Base-by-base conservation (phyloP, 78 protist genomes). In the Pigoraptor vietnamica region DNA sequence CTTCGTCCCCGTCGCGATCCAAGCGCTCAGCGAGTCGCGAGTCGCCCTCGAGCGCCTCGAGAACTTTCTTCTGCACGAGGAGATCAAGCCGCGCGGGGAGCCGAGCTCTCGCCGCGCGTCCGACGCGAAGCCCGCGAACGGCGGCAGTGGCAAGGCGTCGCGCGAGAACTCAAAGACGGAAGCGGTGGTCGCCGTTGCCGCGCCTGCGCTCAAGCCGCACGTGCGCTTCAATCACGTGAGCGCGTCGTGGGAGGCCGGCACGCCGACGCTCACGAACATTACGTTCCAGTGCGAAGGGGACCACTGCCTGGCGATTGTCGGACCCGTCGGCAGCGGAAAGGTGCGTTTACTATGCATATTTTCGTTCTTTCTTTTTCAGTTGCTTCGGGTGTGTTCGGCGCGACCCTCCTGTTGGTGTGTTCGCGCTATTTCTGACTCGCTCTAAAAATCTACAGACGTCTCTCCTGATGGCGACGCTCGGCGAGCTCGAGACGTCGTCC, bases 381-480 rank as follows among this genome's bases (percentile, higher is more conserved):
- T n/a, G n/a, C n/a, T n/a, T n/a, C n/a, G n/a, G n/a, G n/a, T n/a
- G n/a, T n/a, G n/a, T n/a, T n/a, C n/a, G n/a, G n/a, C n/a, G n/a
- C n/a, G n/a, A n/a, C n/a, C n/a, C n/a, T n/a, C n/a, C n/a, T n/a
- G n/a, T n/a, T n/a, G n/a, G n/a, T n/a, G n/a, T n/a, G n/a, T n/a
- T n/a, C n/a, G n/a, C n/a, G n/a, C n/a, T n/a, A n/a, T n/a, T n/a
- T n/a, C n/a, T n/a, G n/a, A n/a, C n/a, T n/a, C n/a, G n/a, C n/a
- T n/a, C n/a, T n/a, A n/a, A n/a, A n/a, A n/a, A n/a, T n/a, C n/a
- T n/a, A n/a, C n/a, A 89, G 79, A 1, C 56, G 36, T 19, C 94
- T 35, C 93, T 95, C 24, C 91, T 93, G 39, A 0, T 1, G 36
- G 95, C 94, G 2, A 0, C 93, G 24, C 93, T 95, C 37, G 93